Evolutionary conservation across 345 rosid species (phyloP).

Genomic region (Noccaea bulbosa): DNA sequence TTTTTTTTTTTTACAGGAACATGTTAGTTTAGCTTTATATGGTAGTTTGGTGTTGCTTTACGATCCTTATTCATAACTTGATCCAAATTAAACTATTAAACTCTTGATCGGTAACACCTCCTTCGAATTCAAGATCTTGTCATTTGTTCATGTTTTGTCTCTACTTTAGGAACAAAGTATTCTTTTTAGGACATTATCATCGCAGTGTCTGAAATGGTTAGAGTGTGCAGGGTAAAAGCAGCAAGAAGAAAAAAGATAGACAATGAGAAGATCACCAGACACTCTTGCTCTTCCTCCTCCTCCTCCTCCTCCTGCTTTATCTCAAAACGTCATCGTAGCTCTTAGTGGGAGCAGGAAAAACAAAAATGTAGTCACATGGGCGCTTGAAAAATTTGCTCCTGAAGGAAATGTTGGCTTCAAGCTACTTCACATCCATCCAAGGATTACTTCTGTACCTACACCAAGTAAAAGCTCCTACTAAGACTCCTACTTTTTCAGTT

Average conservation of each 20-base stretch:
- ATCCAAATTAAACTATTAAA: neutral
- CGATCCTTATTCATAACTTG: neutral
- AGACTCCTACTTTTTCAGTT: slow-evolving; percentile 10
- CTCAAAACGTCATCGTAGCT: slow-evolving; percentile 56
- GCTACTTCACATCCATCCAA: slow-evolving; percentile 72
- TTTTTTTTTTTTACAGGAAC: neutral
- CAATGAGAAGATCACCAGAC: slow-evolving; percentile 39
- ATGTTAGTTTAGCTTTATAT: neutral
- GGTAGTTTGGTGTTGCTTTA: slow-evolving; percentile 9
- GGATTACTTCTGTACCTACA: slow-evolving; percentile 74
- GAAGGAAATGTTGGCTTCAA: slow-evolving; percentile 60
- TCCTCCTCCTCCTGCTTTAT: slow-evolving; percentile 38
- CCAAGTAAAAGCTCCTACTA: slow-evolving; percentile 64
- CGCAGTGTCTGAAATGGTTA: slow-evolving; percentile 23
- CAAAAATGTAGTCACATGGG: slow-evolving; percentile 59
- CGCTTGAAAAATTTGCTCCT: slow-evolving; percentile 55
- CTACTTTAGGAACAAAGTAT: slow-evolving; percentile 2
- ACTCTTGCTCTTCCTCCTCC: slow-evolving; percentile 39
- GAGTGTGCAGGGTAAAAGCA: slow-evolving; percentile 29
- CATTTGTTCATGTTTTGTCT: slow-evolving; percentile 1
- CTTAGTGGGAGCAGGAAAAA: slow-evolving; percentile 63
- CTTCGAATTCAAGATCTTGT: slow-evolving; percentile 19
- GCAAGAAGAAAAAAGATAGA: slow-evolving; percentile 6
- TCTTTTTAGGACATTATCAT: neutral
- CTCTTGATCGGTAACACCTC: neutral